Percentiles rank a stretch among this genome's conserved stretches.
phyloP scores from a whole-genome alignment of 352 stramenopile genomes.

The Pythium utonaiense region DNA sequence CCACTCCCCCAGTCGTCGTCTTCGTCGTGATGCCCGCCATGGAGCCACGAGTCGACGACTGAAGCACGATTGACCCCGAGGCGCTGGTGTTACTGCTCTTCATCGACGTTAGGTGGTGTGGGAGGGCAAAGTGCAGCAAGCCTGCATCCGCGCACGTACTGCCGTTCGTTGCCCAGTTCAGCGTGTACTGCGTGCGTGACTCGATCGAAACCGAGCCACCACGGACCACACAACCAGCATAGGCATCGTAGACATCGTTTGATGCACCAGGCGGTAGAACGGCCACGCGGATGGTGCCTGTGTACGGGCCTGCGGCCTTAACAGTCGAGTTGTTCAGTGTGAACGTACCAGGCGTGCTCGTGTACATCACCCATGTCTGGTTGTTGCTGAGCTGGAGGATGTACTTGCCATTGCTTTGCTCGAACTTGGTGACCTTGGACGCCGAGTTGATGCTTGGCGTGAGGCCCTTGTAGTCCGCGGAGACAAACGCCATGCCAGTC shows the following conservation, averaged over 20 bases:
- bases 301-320: conserved; percentile 36
- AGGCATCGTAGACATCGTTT: conserved; percentile 50
- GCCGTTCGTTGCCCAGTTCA: conserved; percentile 58
- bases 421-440: conserved; percentile 42
- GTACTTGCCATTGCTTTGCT: conserved; percentile 45
- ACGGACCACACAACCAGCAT: conserved; percentile 47
- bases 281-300: conserved; percentile 52
- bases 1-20: conserved; percentile 35
- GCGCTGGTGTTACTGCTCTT: conserved; percentile 9
- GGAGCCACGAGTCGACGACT: conserved; percentile 49
- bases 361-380: conserved; percentile 75
- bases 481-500: conserved; percentile 75
- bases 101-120: conserved; percentile 56
- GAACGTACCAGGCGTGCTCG: conserved; percentile 38
- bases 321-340: conserved; percentile 42
- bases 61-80: conserved; percentile 29
- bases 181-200: conserved; percentile 53
- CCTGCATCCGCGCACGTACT: background rate
- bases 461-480: conserved; percentile 51
- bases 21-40: conserved; percentile 46
- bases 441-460: conserved; percentile 49
- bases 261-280: conserved; percentile 39
- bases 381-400: conserved; percentile 59
- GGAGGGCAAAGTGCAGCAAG: conserved; percentile 50
- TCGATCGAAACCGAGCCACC: conserved; percentile 49